Evolutionary conservation across 2,329 filamentous ascomycete genomes (phyloP).

Genomic region (Colletotrichum liaoningense): DNA sequence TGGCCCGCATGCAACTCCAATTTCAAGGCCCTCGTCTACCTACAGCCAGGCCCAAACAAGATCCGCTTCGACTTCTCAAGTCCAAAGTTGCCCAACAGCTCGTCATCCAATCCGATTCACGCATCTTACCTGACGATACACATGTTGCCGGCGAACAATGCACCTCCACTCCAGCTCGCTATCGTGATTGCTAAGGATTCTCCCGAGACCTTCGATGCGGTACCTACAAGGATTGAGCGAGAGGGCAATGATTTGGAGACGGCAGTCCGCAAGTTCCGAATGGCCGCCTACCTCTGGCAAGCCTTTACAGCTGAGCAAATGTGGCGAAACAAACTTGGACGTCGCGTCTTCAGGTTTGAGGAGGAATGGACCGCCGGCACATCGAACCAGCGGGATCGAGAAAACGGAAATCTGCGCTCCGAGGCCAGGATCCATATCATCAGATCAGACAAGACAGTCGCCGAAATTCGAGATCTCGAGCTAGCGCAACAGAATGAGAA

Average conservation of each 20-base stretch:
- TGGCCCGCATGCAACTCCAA: constrained; percentile 92
- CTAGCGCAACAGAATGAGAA: constrained; percentile 80
- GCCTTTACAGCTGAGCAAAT: constrained; percentile 97
- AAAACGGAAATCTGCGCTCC: constrained; percentile 81
- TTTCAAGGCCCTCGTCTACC: constrained; percentile 91
- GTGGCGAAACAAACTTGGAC: constrained; percentile 87
- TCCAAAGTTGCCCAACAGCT: constrained; percentile 79
- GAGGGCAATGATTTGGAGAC: constrained; percentile 86
- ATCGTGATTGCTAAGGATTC: constrained; percentile 92
- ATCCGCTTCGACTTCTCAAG: constrained; percentile 89
- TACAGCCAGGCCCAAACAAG: constrained; percentile 91
- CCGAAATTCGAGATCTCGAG: constrained; percentile 83
- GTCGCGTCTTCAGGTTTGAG: constrained; percentile 89
- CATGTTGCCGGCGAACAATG: constrained; percentile 82
- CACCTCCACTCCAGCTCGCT: constrained; percentile 89
- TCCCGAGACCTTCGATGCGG: constrained; percentile 83
- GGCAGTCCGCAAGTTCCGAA: constrained; percentile 90
- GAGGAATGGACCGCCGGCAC: constrained; percentile 94
- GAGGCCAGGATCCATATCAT: constrained; percentile 93
- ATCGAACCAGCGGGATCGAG: constrained; percentile 79
- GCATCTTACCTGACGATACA: constrained; percentile 85
- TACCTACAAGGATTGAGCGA: constrained; percentile 77
- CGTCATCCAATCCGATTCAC: constrained; percentile 76
- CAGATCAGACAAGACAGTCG: constrained; percentile 83
- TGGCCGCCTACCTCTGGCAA: constrained; percentile 97